Conservation (phyloP, 768 basidiomycete species). For the Peribolospora baueri region DNA sequence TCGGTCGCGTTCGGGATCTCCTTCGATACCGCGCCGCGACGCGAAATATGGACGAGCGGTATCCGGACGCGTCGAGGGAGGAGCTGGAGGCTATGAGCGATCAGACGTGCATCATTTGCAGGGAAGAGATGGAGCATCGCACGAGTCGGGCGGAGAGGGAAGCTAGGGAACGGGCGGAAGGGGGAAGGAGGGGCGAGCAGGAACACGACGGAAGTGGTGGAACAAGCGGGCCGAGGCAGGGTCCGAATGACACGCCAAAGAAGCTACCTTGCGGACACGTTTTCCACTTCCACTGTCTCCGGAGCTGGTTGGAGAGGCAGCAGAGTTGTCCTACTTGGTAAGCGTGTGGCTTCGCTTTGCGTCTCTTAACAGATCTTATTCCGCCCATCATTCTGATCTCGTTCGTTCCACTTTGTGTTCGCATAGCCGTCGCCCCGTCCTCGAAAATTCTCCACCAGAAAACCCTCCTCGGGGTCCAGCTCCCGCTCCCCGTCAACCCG, state of each 20-base stretch:
- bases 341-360: slow-evolving; percentile 15
- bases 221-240: background rate
- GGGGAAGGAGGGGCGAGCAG: slow-evolving; percentile 11
- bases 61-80: slow-evolving; percentile 70
- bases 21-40: slow-evolving; percentile 83
- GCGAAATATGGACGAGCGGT: slow-evolving; percentile 82
- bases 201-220: slow-evolving; percentile 10
- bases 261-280: slow-evolving; percentile 90
- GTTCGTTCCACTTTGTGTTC: background rate
- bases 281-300: slow-evolving; percentile 91
- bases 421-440: slow-evolving; percentile 45
- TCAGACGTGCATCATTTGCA: slow-evolving; percentile 87
- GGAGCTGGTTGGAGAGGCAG: slow-evolving; percentile 93
- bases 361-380: slow-evolving; percentile 7
- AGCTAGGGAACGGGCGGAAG: slow-evolving; percentile 12
- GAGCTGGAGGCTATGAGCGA: slow-evolving; percentile 64
- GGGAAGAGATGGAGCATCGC: slow-evolving; percentile 62
- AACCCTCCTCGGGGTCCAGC: background rate
- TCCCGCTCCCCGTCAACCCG: background rate
- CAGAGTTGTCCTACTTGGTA: slow-evolving; percentile 98
- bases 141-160: background rate
- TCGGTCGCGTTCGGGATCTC: slow-evolving; percentile 62
- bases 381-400: background rate
- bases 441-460: slow-evolving; percentile 27
- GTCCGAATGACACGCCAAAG: slow-evolving; percentile 69